phyloP scores from a whole-genome alignment of 202 grass and related monocot species.

The Carex sylvatica region DNA sequence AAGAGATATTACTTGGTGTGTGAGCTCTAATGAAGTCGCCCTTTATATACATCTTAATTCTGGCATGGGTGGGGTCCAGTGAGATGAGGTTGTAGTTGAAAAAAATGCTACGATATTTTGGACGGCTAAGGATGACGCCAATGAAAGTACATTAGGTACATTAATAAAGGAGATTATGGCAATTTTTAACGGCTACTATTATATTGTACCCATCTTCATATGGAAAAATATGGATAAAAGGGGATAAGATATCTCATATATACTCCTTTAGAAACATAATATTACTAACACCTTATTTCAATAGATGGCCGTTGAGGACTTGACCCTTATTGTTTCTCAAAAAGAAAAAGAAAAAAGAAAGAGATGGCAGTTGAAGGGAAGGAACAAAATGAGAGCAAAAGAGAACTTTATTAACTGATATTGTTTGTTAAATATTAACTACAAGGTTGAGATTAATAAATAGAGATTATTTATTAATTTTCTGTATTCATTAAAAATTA shows the following conservation, averaged over 20 bases:
- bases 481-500: too few species aligned
- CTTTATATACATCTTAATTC: neutral
- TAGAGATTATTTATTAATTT: neutral
- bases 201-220: neutral
- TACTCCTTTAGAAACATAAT: neutral
- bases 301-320: neutral
- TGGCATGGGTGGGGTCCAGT: neutral
- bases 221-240: neutral
- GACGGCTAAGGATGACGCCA: neutral
- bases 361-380: neutral
- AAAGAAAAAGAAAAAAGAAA: too few species aligned
- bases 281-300: neutral
- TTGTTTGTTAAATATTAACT: neutral
- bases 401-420: neutral
- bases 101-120: neutral
- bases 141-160: neutral
- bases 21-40: neutral
- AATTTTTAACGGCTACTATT: neutral
- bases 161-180: neutral
- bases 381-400: neutral
- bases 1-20: neutral
- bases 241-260: neutral
- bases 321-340: too few species aligned
- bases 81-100: neutral
- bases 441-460: neutral